phyloP scores from a whole-genome alignment of 306 rosid species.

The Hippophae gyantsensis region DNA sequence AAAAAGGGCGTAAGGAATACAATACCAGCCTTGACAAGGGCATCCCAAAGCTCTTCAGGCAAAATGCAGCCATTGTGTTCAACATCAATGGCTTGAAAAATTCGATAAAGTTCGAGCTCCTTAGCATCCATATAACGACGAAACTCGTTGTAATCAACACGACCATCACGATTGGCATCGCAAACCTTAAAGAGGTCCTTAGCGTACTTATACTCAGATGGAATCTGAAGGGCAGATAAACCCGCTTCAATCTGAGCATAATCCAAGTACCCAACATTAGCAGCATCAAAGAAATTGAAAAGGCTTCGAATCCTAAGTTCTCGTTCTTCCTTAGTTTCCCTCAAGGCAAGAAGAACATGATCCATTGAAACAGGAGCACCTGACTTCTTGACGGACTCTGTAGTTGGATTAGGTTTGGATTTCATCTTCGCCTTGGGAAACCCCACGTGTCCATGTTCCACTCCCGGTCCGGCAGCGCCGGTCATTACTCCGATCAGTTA shows the following conservation, averaged over 20 bases:
- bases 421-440: constrained; percentile 6
- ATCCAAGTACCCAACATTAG: constrained; percentile 56
- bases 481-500: not conserved
- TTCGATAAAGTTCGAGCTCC: constrained; percentile 84
- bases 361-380: constrained; percentile 65
- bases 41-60: constrained; percentile 96
- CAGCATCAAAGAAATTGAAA: constrained; percentile 64
- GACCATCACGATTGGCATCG: constrained; percentile 67
- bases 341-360: constrained; percentile 71
- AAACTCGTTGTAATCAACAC: constrained; percentile 68
- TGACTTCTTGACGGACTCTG: constrained; percentile 41
- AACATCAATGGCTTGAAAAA: constrained; percentile 91
- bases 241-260: constrained; percentile 68
- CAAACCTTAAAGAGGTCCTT: constrained; percentile 69
- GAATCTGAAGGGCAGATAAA: constrained; percentile 71
- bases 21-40: constrained; percentile 79
- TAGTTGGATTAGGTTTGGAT: constrained; percentile 11
- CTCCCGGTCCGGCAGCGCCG: constrained; percentile 19
- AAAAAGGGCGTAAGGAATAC: not conserved
- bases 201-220: constrained; percentile 75
- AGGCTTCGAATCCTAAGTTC: constrained; percentile 55
- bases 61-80: constrained; percentile 83
- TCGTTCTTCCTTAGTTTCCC: constrained; percentile 76
- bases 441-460: constrained; percentile 14
- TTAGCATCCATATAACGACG: constrained; percentile 81